These are phyloP conservation scores for Lyophyllum shimeji DNA, from an alignment of 768 basidiomycete genomes.

Conservation along the genomic window DNA sequence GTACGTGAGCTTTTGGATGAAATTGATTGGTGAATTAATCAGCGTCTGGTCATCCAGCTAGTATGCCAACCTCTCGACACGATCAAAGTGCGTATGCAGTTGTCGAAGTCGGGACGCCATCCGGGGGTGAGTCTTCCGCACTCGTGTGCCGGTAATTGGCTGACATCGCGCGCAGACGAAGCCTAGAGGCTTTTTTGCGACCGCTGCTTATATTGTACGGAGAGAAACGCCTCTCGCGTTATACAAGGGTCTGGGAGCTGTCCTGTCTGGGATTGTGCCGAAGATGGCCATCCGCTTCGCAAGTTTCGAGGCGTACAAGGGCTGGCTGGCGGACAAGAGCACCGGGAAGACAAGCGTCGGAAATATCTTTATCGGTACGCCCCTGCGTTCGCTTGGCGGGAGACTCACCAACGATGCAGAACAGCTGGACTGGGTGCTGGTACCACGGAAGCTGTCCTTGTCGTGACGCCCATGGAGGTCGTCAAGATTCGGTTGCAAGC, in stretches of 20 bases:
- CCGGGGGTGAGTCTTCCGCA: constrained; percentile 70
- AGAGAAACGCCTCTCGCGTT: constrained; percentile 94
- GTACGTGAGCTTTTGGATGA: constrained; percentile 39
- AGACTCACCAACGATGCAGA: not conserved
- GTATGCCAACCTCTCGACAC: constrained; percentile 95
- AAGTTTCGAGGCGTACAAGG: constrained; percentile 95
- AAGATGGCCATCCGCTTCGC: constrained; percentile 99
- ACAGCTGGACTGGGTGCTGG: constrained; percentile 93
- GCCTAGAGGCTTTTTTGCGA: constrained; percentile 88
- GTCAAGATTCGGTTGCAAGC: constrained; percentile 98
- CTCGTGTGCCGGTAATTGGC: not conserved
- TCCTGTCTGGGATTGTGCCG: constrained; percentile 94
- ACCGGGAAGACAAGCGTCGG: constrained; percentile 82
- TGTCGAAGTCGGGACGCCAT: constrained; percentile 73
- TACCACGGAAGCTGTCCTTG: constrained; percentile 89
- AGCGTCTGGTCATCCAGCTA: constrained; percentile 40
- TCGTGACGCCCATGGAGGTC: constrained; percentile 99
- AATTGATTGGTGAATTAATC: not conserved
- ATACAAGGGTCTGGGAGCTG: constrained; percentile 98
- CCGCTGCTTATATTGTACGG: constrained; percentile 81
- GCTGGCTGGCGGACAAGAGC: constrained; percentile 66
- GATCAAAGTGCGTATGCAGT: constrained; percentile 99
- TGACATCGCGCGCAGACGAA: constrained; percentile 62
- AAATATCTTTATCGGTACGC: constrained; percentile 83
- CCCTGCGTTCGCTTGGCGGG: not conserved